Percentiles rank a stretch among this genome's conserved stretches.
Evolutionary conservation across 1,139 yeast species (phyloP).

Genomic region (Komagataea norvegica): DNA sequence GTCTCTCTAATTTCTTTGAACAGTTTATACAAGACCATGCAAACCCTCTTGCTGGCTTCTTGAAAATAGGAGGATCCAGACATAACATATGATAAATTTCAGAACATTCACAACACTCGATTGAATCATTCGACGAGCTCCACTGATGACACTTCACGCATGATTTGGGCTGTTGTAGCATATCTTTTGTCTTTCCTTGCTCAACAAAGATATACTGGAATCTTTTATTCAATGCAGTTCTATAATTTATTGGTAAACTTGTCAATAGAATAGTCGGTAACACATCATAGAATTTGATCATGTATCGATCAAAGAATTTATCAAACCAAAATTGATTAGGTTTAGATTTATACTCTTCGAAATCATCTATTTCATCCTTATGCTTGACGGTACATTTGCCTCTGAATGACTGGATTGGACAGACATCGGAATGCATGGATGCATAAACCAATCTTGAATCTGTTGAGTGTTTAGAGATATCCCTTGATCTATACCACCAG

Average conservation of each 20-base stretch:
- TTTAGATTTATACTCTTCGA: constrained; percentile 47
- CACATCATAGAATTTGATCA: constrained; percentile 78
- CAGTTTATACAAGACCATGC: constrained; percentile 92
- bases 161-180: constrained; percentile 58
- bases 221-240: constrained; percentile 59
- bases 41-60: constrained; percentile 83
- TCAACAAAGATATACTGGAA: constrained; percentile 77
- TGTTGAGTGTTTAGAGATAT: constrained; percentile 59
- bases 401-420: constrained; percentile 72
- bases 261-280: constrained; percentile 53
- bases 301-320: constrained; percentile 80
- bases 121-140: constrained; percentile 73
- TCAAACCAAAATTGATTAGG: constrained; percentile 84
- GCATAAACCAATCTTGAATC: constrained; percentile 79
- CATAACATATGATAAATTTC: constrained; percentile 75
- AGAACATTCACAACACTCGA: constrained; percentile 77
- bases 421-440: constrained; percentile 81
- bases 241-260: constrained; percentile 49
- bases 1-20: constrained; percentile 39
- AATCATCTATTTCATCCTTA: constrained; percentile 53
- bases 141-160: constrained; percentile 81
- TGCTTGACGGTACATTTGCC: constrained; percentile 73
- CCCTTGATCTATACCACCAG: constrained; percentile 91
- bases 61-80: constrained; percentile 75
- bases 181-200: constrained; percentile 57